Evolutionary conservation across 2,329 filamentous ascomycete genomes (phyloP).

Genomic region (Aureobasidium sp.): DNA sequence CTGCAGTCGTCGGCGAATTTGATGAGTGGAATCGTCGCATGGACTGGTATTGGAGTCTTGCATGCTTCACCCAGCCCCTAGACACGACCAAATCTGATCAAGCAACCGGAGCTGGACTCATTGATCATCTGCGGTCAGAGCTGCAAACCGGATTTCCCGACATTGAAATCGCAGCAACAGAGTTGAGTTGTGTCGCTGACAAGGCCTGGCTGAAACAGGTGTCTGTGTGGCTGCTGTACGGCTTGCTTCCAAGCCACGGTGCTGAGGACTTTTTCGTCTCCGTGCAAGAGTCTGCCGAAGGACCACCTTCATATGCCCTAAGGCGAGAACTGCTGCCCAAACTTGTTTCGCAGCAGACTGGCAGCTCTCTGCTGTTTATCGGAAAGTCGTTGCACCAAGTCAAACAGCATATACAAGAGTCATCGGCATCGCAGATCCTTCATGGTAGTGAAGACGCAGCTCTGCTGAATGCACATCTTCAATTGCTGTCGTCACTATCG

Average conservation of each 20-base stretch:
- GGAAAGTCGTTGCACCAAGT: slow-evolving; percentile 85
- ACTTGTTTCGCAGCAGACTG: slow-evolving; percentile 69
- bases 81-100: slow-evolving; percentile 15
- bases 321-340: slow-evolving; percentile 61
- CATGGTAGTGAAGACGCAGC: slow-evolving; percentile 43
- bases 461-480: slow-evolving; percentile 61
- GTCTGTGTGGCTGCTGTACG: slow-evolving; percentile 85
- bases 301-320: slow-evolving; percentile 45
- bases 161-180: slow-evolving; percentile 67
- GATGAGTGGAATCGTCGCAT: slow-evolving; percentile 77
- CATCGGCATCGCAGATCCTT: slow-evolving; percentile 3
- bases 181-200: slow-evolving; percentile 72
- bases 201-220: slow-evolving; percentile 87
- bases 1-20: slow-evolving; percentile 76
- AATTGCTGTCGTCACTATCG: slow-evolving; percentile 58
- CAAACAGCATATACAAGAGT: slow-evolving; percentile 7
- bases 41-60: slow-evolving; percentile 76
- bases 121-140: slow-evolving; percentile 68
- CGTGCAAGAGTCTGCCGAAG: slow-evolving; percentile 29
- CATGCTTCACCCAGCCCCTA: slow-evolving; percentile 57
- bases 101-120: slow-evolving; percentile 52
- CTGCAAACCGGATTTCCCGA: slow-evolving; percentile 84
- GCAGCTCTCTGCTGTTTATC: slow-evolving; percentile 80
- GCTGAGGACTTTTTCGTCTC: slow-evolving; percentile 80
- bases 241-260: slow-evolving; percentile 70